phyloP scores from a whole-genome alignment of 305 asterid genomes.

The Fraxinus nigra region DNA sequence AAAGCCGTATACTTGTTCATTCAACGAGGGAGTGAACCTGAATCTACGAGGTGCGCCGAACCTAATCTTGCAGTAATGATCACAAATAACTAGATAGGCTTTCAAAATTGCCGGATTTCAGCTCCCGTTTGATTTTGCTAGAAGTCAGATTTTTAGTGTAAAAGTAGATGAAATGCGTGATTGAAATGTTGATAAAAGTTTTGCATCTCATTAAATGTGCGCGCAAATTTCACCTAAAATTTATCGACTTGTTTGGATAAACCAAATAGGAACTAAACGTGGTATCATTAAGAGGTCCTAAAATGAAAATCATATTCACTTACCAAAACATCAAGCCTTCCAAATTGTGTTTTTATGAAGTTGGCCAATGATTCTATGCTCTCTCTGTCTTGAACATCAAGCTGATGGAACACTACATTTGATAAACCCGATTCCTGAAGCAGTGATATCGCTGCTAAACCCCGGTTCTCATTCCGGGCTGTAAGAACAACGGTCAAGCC shows the following conservation, averaged over 20 bases:
- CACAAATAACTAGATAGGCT: too few relatives aligned
- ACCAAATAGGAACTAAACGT: not conserved
- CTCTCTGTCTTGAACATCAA: conserved; percentile 60
- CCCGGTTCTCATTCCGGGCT: conserved; percentile 59
- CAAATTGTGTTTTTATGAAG: conserved; percentile 45
- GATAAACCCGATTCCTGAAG: conserved; percentile 57
- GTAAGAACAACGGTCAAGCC: conserved; percentile 64
- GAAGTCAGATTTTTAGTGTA: not conserved
- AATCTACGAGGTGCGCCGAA: too few relatives aligned
- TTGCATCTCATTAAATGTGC: too few relatives aligned
- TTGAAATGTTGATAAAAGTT: not conserved
- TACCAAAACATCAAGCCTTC: conserved; percentile 54
- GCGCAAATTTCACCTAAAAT: not conserved
- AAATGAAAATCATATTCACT: not conserved
- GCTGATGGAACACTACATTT: conserved; percentile 73
- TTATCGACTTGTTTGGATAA: not conserved
- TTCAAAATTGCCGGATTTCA: too few relatives aligned
- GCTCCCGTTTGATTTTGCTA: too few relatives aligned
- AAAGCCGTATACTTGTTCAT: too few relatives aligned
- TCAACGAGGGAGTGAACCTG: too few relatives aligned
- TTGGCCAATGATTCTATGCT: conserved; percentile 56
- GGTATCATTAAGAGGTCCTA: not conserved
- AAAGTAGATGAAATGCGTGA: not conserved
- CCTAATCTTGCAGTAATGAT: too few relatives aligned
- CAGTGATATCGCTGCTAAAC: conserved; percentile 46